Evolutionary conservation across 208 protist species (phyloP).

Genomic region (Phytomonas sp.): DNA sequence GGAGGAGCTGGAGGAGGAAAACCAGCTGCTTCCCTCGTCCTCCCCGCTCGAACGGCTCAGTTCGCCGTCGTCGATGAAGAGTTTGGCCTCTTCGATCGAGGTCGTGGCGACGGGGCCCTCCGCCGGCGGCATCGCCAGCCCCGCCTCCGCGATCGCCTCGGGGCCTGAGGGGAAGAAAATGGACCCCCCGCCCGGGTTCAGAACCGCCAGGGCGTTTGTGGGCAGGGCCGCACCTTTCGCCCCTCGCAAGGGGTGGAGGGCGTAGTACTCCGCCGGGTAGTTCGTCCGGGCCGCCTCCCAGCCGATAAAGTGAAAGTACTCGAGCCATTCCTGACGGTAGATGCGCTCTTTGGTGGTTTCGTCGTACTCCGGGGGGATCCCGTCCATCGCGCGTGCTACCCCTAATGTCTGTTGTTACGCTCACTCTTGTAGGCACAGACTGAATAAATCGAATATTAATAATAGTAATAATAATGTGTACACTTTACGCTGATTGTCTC

Average conservation of each 20-base stretch:
- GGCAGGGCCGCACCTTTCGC: slow-evolving; percentile 5
- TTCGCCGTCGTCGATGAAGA: slow-evolving; percentile 20
- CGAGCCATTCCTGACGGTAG: slow-evolving; percentile 83
- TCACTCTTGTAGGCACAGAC: background rate
- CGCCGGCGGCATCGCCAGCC: background rate
- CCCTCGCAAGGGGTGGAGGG: slow-evolving; percentile 35
- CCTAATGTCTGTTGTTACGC: background rate
- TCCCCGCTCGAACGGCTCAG: slow-evolving; percentile 10
- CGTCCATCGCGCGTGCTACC: slow-evolving; percentile 32
- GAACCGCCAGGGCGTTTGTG: background rate
- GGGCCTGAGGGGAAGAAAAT: background rate
- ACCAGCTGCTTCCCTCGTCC: slow-evolving; percentile 17
- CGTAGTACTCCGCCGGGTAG: slow-evolving; percentile 49
- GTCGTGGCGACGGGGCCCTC: slow-evolving; percentile 3
- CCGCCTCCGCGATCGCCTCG: slow-evolving; percentile 1
- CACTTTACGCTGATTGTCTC: slow-evolving; percentile 1
- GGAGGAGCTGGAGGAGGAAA: slow-evolving; percentile 17
- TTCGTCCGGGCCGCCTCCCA: slow-evolving; percentile 39
- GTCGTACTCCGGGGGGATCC: slow-evolving; percentile 78
- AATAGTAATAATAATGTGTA: slow-evolving; percentile 4
- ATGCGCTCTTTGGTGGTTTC: slow-evolving; percentile 48
- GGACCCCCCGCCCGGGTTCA: background rate
- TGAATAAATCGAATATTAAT: background rate
- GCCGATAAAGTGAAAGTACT: slow-evolving; percentile 83
- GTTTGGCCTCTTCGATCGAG: slow-evolving; percentile 15